Percentiles rank a stretch among this genome's conserved stretches.
These are phyloP conservation scores for Alternaria sp. DNA, from an alignment of 2,329 filamentous ascomycete genomes.

Conservation along the genomic window DNA sequence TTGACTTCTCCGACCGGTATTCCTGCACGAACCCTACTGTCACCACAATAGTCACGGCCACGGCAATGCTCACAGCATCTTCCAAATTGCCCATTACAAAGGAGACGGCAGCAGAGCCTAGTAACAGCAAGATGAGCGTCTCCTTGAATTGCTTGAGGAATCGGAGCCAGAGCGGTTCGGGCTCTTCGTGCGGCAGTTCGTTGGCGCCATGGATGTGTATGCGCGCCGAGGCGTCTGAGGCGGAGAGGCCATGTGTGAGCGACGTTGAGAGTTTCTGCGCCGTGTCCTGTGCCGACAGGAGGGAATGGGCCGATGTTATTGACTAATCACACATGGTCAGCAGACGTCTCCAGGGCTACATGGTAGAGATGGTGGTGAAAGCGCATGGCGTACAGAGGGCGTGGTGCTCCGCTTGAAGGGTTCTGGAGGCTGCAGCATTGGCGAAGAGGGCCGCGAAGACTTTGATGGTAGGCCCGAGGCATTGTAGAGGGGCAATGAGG, in stretches of 20 bases:
- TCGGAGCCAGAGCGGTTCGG: constrained; percentile 92
- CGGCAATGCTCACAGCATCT: constrained; percentile 92
- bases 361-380: neutral
- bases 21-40: constrained; percentile 96
- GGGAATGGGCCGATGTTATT: constrained; percentile 63
- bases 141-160: constrained; percentile 98
- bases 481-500: constrained; percentile 67
- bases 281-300: constrained; percentile 79
- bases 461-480: constrained; percentile 47
- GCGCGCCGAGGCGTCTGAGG: constrained; percentile 80
- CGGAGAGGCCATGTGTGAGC: constrained; percentile 80
- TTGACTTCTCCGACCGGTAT: constrained; percentile 95
- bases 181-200: constrained; percentile 91
- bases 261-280: constrained; percentile 82
- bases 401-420: constrained; percentile 39
- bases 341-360: constrained; percentile 19
- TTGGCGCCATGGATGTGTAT: constrained; percentile 86
- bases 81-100: constrained; percentile 92
- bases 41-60: constrained; percentile 96
- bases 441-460: constrained; percentile 40
- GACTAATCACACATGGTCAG: constrained; percentile 37
- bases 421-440: constrained; percentile 43
- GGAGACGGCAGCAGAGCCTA: constrained; percentile 87
- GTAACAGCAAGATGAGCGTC: constrained; percentile 88
- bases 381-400: constrained; percentile 40